Evolutionary conservation across 192 early-diverging fungal species (phyloP).

Genomic region (Coemansia sp.): DNA sequence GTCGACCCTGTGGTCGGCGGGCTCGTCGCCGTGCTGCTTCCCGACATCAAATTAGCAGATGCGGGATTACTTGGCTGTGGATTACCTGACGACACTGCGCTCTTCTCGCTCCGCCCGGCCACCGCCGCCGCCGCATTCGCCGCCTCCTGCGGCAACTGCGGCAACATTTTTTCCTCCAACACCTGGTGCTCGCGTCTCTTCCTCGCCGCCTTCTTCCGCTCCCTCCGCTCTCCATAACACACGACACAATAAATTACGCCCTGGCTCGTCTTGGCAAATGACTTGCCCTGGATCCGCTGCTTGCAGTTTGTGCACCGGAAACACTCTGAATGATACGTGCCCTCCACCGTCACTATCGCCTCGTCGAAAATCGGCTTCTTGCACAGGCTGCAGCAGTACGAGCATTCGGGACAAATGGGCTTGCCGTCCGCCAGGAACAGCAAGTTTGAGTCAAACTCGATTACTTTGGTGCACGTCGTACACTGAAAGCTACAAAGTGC

Average conservation of each 20-base stretch:
- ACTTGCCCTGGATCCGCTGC: slow-evolving; percentile 71
- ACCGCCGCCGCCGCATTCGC: slow-evolving; percentile 9
- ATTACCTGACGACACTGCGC: slow-evolving; percentile 2
- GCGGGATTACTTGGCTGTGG: not conserved
- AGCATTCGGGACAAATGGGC: slow-evolving; percentile 82
- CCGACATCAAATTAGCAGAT: not conserved
- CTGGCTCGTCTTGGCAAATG: slow-evolving; percentile 79
- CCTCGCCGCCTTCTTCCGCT: slow-evolving; percentile 62
- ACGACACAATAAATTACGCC: slow-evolving; percentile 71
- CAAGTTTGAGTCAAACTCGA: slow-evolving; percentile 75
- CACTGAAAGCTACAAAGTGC: slow-evolving; percentile 63
- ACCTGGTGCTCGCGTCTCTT: slow-evolving; percentile 53
- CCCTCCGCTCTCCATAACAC: slow-evolving; percentile 68
- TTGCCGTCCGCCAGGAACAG: slow-evolving; percentile 75
- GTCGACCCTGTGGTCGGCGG: slow-evolving; percentile 8
- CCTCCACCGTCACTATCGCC: slow-evolving; percentile 81
- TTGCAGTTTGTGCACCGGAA: slow-evolving; percentile 75
- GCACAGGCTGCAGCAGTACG: slow-evolving; percentile 73
- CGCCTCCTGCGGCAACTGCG: slow-evolving; percentile 44
- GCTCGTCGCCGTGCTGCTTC: slow-evolving; percentile 5
- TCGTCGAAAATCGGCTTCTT: slow-evolving; percentile 74
- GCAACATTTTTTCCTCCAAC: slow-evolving; percentile 50
- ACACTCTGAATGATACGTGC: slow-evolving; percentile 78
- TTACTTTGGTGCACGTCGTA: slow-evolving; percentile 68
- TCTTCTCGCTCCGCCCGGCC: not conserved